Percentiles rank a stretch among this genome's conserved stretches.
Conservation (phyloP, 805 yeast species). For the Cyberlindnera galapagoensis region DNA sequence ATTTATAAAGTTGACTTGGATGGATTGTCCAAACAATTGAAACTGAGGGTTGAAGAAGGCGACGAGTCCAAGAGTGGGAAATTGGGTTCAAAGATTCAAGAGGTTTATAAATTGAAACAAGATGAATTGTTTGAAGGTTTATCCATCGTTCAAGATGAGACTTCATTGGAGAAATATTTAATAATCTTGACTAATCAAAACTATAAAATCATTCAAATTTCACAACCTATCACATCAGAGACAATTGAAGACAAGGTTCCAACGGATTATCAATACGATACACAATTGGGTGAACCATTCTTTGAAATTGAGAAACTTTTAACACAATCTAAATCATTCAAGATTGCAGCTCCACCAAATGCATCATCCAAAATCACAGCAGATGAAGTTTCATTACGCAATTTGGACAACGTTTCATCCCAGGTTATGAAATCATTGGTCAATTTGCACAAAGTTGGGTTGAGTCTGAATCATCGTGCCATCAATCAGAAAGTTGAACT, state of each 20-base stretch:
- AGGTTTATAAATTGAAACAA: conserved; percentile 1
- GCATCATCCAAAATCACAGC: not conserved
- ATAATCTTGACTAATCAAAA: conserved; percentile 5
- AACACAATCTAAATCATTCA: not conserved
- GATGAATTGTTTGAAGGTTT: conserved; percentile 10
- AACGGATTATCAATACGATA: not conserved
- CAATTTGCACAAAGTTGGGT: conserved; percentile 27
- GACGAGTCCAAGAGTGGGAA: too few relatives aligned
- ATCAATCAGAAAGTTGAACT: conserved; percentile 36
- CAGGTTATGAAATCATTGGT: conserved; percentile 12
- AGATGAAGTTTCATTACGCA: conserved; percentile 15
- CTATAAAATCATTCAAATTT: conserved; percentile 4
- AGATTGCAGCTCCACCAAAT: conserved; percentile 7
- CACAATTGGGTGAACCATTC: conserved; percentile 6
- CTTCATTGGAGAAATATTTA: conserved; percentile 3
- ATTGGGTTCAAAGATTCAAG: not conserved
- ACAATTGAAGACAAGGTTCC: not conserved
- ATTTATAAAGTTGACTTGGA: conserved; percentile 4
- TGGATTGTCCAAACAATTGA: not conserved
- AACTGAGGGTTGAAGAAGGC: not conserved
- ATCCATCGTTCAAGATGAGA: conserved; percentile 2
- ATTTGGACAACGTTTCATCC: conserved; percentile 18
- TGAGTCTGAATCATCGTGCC: conserved; percentile 30
- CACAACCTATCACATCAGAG: not conserved
- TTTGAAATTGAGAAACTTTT: conserved; percentile 9